Percentiles rank a stretch among this genome's conserved stretches.
These are phyloP conservation scores for Arachis hypogaea DNA, from an alignment of 306 rosid genomes.

Conservation along the genomic window DNA sequence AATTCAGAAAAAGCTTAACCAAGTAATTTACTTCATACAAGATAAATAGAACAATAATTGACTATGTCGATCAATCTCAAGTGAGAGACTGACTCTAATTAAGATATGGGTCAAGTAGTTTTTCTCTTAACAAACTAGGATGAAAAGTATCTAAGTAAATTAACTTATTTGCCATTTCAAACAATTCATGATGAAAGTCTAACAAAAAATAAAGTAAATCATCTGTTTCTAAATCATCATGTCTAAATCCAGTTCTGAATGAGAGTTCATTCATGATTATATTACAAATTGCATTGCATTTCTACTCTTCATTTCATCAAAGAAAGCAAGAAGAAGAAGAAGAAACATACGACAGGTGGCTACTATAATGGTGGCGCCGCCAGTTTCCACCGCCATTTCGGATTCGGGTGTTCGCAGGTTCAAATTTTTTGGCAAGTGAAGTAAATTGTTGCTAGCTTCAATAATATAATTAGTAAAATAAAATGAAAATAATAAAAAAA, in stretches of 20 bases:
- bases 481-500: not conserved
- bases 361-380: not conserved
- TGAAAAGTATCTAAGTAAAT: not conserved
- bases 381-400: not conserved
- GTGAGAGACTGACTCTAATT: not conserved
- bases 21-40: constrained; percentile 1
- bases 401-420: not conserved
- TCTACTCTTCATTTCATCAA: too few relatives aligned
- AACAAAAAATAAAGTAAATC: not conserved
- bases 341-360: not conserved
- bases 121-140: not conserved
- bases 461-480: not conserved
- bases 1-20: constrained; percentile 29
- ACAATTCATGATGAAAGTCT: not conserved
- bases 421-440: not conserved
- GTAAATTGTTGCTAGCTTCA: not conserved
- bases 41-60: not conserved
- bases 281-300: too few relatives aligned
- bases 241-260: too few relatives aligned
- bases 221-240: too few relatives aligned
- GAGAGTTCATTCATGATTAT: too few relatives aligned
- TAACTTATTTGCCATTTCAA: not conserved
- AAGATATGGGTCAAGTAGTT: not conserved
- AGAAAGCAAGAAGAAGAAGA: not conserved
- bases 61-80: not conserved